phyloP scores from a whole-genome alignment of 2,329 filamentous ascomycete genomes.

The Rosellinia necatrix region DNA sequence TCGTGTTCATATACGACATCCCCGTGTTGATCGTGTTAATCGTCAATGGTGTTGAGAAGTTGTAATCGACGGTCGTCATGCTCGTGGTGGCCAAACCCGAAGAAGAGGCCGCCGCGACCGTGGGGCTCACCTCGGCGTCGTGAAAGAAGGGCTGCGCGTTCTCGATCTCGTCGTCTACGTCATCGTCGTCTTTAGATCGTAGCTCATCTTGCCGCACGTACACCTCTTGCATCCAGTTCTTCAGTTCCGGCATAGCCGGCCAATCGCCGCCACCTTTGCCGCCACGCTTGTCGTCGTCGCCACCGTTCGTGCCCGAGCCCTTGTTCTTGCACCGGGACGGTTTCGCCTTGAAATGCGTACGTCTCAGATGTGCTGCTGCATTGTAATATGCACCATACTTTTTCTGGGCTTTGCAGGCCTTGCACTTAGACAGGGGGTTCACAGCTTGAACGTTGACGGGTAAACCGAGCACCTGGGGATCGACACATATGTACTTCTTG shows the following conservation, averaged over 20 bases:
- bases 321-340: constrained; percentile 51
- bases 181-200: constrained; percentile 41
- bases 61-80: constrained; percentile 29
- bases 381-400: constrained; percentile 93
- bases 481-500: constrained; percentile 63
- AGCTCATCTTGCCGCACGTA: constrained; percentile 45
- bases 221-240: constrained; percentile 64
- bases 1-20: constrained; percentile 30
- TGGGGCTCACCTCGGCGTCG: constrained; percentile 27
- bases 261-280: constrained; percentile 59
- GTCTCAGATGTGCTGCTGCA: constrained; percentile 84
- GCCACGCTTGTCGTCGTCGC: constrained; percentile 55
- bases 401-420: constrained; percentile 77
- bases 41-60: constrained; percentile 26
- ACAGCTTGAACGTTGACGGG: constrained; percentile 54
- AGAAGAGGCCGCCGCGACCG: constrained; percentile 34
- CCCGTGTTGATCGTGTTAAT: constrained; percentile 29
- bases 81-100: constrained; percentile 21
- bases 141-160: constrained; percentile 40
- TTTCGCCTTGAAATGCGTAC: constrained; percentile 82
- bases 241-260: constrained; percentile 61
- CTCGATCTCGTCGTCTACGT: constrained; percentile 47
- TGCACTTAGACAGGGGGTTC: constrained; percentile 77
- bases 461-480: constrained; percentile 51
- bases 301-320: constrained; percentile 37